phyloP scores from a whole-genome alignment of 495 filamentous ascomycete genomes.

The Annulohypoxylon nitens region DNA sequence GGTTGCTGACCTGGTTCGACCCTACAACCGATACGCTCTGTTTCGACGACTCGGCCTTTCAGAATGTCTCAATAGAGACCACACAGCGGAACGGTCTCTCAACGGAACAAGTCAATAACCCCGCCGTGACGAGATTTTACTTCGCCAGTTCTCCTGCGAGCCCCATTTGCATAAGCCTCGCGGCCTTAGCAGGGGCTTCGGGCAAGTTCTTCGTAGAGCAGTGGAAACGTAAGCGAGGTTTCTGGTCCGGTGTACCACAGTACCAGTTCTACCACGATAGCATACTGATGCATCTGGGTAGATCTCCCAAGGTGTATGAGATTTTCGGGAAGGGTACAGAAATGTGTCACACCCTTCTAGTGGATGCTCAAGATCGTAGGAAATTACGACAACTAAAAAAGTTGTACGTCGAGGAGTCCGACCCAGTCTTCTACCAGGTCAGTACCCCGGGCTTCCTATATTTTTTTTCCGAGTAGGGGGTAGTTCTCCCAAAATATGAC shows the following conservation, averaged over 20 bases:
- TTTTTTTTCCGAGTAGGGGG: neutral
- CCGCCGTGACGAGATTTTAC: slow-evolving; percentile 37
- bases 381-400: slow-evolving; percentile 35
- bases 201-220: slow-evolving; percentile 41
- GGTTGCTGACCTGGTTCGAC: slow-evolving; percentile 40
- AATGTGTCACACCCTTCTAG: slow-evolving; percentile 37
- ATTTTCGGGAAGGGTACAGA: slow-evolving; percentile 39
- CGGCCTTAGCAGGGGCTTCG: slow-evolving; percentile 22
- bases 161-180: slow-evolving; percentile 39
- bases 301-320: slow-evolving; percentile 38
- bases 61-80: neutral
- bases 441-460: slow-evolving; percentile 18
- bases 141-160: slow-evolving; percentile 40
- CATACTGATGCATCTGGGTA: slow-evolving; percentile 46
- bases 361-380: slow-evolving; percentile 26
- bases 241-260: slow-evolving; percentile 42
- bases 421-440: slow-evolving; percentile 38
- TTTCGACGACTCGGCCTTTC: slow-evolving; percentile 40
- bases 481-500: neutral
- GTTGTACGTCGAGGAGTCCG: slow-evolving; percentile 42
- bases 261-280: slow-evolving; percentile 46
- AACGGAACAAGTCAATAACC: slow-evolving; percentile 27
- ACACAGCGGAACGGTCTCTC: slow-evolving; percentile 34
- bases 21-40: slow-evolving; percentile 41
- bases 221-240: slow-evolving; percentile 41